These are phyloP conservation scores for Verbena officinalis DNA, from an alignment of 257 asterid genomes.

Conservation along the genomic window DNA sequence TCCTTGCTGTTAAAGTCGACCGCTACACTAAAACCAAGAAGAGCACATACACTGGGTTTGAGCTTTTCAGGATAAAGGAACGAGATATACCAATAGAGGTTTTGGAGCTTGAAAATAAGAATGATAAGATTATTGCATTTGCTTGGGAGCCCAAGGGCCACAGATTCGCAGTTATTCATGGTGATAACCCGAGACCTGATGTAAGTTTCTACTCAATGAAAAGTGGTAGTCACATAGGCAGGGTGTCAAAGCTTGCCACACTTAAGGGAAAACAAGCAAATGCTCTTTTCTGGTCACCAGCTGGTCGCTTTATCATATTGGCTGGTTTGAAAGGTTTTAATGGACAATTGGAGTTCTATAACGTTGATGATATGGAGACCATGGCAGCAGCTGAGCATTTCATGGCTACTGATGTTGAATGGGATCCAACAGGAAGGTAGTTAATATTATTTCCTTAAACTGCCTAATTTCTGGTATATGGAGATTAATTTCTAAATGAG, in stretches of 20 bases:
- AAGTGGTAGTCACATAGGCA: constrained; percentile 61
- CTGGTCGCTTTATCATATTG: constrained; percentile 77
- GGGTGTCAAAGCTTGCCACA: constrained; percentile 87
- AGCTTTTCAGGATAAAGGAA: constrained; percentile 93
- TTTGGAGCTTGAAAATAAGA: constrained; percentile 91
- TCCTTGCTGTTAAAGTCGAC: constrained; percentile 93
- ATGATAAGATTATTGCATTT: constrained; percentile 90
- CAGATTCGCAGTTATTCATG: constrained; percentile 93
- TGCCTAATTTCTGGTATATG: too few relatives aligned
- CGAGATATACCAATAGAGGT: constrained; percentile 97
- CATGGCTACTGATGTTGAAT: constrained; percentile 96
- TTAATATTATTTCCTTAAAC: background rate
- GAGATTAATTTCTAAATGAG: too few relatives aligned
- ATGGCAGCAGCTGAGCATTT: constrained; percentile 88
- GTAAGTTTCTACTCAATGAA: constrained; percentile 92
- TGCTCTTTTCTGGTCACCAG: constrained; percentile 94
- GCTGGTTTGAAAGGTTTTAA: constrained; percentile 89
- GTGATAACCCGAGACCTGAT: constrained; percentile 92
- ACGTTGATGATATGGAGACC: constrained; percentile 97
- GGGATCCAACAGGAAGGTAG: constrained; percentile 99
- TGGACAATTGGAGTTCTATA: constrained; percentile 90
- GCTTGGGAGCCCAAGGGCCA: constrained; percentile 99
- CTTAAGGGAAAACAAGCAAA: constrained; percentile 91
- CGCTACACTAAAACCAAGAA: constrained; percentile 94
- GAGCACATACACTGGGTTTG: constrained; percentile 94